Conservation (phyloP, 345 rosid species). For the Schrenkiella parvula region DNA sequence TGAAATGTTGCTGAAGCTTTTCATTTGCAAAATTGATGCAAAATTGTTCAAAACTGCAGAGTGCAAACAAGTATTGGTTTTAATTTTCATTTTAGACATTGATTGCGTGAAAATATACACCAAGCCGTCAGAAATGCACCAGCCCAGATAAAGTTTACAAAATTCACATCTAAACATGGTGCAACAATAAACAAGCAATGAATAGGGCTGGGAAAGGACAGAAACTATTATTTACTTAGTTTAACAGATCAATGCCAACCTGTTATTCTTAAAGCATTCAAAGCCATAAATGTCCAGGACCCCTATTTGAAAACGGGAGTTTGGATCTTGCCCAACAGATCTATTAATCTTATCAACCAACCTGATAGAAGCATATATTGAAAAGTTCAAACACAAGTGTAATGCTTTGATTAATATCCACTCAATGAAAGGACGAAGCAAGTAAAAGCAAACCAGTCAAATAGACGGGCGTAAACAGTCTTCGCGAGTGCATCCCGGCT, state of each 20-base stretch:
- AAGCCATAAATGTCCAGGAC: slow-evolving; percentile 98
- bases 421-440: slow-evolving; percentile 1
- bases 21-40: slow-evolving; percentile 99
- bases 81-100: neutral
- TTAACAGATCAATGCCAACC: slow-evolving; percentile 40
- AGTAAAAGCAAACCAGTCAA: slow-evolving; percentile 73
- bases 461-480: slow-evolving; percentile 86
- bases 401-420: slow-evolving; percentile 9
- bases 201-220: neutral
- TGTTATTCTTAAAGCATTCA: slow-evolving; percentile 87
- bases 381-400: slow-evolving; percentile 6
- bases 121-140: neutral
- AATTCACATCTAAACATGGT: slow-evolving; percentile 13
- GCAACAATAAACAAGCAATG: neutral
- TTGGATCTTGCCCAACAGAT: slow-evolving; percentile 88
- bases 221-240: neutral
- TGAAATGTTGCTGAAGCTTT: slow-evolving; percentile 98
- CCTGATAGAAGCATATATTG: slow-evolving; percentile 43
- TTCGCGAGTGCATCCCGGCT: slow-evolving; percentile 96
- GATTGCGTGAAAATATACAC: neutral
- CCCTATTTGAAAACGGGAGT: slow-evolving; percentile 75
- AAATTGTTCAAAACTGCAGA: slow-evolving; percentile 93
- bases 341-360: slow-evolving; percentile 88
- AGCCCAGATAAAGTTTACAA: slow-evolving; percentile 11
- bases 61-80: slow-evolving; percentile 9